Evolutionary conservation across 2,329 filamentous ascomycete species (phyloP).

Genomic region (Phaeosphaeria sp.): DNA sequence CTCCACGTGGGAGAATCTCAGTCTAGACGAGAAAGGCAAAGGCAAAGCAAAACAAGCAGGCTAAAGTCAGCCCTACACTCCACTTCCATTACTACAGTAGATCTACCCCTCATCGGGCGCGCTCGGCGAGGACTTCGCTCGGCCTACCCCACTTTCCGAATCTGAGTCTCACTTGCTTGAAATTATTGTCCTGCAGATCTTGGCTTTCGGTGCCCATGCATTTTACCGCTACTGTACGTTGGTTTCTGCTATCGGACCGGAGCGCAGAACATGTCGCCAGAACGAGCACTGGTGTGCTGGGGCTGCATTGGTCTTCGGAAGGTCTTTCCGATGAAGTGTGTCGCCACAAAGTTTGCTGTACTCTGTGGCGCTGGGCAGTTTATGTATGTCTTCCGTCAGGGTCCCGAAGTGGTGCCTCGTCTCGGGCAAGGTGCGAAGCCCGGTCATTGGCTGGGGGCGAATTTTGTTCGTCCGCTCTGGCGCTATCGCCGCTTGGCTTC

Average conservation of each 20-base stretch:
- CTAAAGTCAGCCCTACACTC: neutral
- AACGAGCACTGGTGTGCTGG: neutral
- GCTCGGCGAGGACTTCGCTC: neutral
- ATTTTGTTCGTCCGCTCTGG: neutral
- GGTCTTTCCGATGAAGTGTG: neutral
- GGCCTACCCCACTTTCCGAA: neutral
- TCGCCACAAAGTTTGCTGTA: neutral
- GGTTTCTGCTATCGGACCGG: neutral
- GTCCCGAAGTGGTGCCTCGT: neutral
- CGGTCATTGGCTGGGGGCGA: neutral
- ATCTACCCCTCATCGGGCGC: neutral
- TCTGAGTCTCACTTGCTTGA: neutral
- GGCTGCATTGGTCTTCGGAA: neutral
- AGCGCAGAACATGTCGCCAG: neutral
- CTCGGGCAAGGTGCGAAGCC: neutral
- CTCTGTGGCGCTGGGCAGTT: neutral
- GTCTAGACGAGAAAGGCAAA: slow-evolving; percentile 12
- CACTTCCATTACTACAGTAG: no score
- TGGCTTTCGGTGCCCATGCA: neutral
- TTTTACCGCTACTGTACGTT: no score
- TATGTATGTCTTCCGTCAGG: neutral
- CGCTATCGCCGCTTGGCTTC: neutral
- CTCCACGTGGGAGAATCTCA: slow-evolving; percentile 33
- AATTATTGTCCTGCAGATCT: neutral
- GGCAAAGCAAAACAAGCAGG: neutral